phyloP scores from a whole-genome alignment of 2,329 filamentous ascomycete species.

The Neofusicoccum parvum region DNA sequence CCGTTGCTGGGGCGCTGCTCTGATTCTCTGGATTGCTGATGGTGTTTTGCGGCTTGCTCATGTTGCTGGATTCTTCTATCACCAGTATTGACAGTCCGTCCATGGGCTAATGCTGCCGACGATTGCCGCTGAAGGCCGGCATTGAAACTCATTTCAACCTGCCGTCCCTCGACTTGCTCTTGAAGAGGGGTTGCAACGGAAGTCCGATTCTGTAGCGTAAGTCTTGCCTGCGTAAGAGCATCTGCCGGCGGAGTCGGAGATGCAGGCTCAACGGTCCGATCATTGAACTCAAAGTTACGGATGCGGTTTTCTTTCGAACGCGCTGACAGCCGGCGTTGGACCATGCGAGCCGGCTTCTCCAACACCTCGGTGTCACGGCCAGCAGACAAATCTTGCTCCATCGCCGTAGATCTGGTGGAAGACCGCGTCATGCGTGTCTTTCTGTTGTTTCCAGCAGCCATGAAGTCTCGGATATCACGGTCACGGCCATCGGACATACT shows the following conservation, averaged over 20 bases:
- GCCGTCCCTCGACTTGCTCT: neutral
- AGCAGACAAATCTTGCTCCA: neutral
- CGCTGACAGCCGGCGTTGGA: neutral
- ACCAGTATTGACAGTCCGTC: too few relatives aligned
- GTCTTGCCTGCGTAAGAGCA: neutral
- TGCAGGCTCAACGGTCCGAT: too few relatives aligned
- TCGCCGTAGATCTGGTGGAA: neutral
- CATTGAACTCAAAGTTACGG: neutral
- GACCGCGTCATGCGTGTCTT: slow-evolving; percentile 27
- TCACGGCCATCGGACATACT: slow-evolving; percentile 27
- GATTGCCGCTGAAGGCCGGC: neutral
- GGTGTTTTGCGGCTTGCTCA: too few relatives aligned
- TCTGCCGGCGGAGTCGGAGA: neutral
- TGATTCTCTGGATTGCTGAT: neutral
- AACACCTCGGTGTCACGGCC: neutral
- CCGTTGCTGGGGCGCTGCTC: neutral
- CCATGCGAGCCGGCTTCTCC: neutral
- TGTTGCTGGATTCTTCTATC: neutral
- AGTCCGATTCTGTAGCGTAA: neutral
- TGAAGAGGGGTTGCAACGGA: neutral
- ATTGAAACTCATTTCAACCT: neutral
- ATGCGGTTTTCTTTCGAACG: too few relatives aligned
- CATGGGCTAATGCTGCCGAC: too few relatives aligned
- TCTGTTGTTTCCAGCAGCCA: slow-evolving; percentile 21
- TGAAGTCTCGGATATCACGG: slow-evolving; percentile 36